Percentiles rank a stretch among this genome's conserved stretches.
These are phyloP conservation scores for Boletus rubescentipes DNA, from an alignment of 768 basidiomycete genomes.

Conservation along the genomic window DNA sequence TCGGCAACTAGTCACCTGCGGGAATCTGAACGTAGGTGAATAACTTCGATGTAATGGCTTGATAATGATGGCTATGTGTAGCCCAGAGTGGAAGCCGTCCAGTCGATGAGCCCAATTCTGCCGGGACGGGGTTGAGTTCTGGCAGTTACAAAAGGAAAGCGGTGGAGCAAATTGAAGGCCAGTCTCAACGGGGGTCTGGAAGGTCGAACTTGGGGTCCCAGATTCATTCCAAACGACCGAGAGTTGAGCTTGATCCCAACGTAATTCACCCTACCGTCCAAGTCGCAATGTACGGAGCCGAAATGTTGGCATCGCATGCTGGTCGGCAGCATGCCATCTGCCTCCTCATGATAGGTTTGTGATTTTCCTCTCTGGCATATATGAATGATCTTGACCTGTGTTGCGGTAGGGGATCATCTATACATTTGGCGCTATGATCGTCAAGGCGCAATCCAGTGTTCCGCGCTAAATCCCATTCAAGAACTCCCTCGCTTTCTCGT, in stretches of 20 bases:
- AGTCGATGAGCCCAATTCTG: not conserved
- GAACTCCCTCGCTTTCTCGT: conserved; percentile 11
- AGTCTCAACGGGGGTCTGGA: not conserved
- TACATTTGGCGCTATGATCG: not conserved
- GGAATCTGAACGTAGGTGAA: no score
- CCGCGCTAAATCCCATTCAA: conserved; percentile 9
- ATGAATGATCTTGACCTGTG: no score
- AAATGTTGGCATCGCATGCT: conserved; percentile 8
- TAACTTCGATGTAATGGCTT: no score
- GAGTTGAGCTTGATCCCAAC: no score
- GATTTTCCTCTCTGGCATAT: no score
- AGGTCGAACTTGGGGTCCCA: not conserved
- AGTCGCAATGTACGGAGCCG: no score
- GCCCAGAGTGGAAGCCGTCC: not conserved
- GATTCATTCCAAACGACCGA: not conserved
- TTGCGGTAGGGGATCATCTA: not conserved
- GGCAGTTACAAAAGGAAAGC: not conserved
- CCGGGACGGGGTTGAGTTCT: no score
- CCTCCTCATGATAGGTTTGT: not conserved
- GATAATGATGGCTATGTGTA: no score
- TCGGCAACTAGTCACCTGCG: no score
- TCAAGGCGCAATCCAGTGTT: conserved; percentile 3
- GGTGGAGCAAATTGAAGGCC: not conserved
- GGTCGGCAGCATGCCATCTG: conserved; percentile 1
- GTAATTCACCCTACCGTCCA: no score